These are phyloP conservation scores for Ilyonectria robusta DNA, from an alignment of 2,329 filamentous ascomycete species.

Conservation along the genomic window DNA sequence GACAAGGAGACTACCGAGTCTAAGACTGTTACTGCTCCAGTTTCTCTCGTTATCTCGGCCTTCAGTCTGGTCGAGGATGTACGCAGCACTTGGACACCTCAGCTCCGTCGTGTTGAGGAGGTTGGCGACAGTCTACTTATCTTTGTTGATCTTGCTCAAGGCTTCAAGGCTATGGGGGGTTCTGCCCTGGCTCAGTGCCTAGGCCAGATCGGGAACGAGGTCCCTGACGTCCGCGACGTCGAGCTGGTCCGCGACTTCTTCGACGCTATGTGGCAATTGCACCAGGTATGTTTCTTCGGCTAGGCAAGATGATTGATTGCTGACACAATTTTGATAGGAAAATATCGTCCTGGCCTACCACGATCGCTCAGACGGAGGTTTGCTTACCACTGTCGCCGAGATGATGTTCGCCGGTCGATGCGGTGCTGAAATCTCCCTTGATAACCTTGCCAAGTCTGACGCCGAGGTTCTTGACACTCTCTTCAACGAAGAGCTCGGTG, in stretches of 20 bases:
- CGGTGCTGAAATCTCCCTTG: constrained; percentile 87
- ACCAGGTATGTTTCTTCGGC: constrained; percentile 49
- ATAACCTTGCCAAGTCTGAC: constrained; percentile 76
- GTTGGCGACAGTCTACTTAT: constrained; percentile 91
- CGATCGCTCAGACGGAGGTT: constrained; percentile 92
- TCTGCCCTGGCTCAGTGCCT: constrained; percentile 93
- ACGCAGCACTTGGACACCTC: constrained; percentile 92
- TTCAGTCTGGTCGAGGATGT: constrained; percentile 89
- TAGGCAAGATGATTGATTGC: neutral
- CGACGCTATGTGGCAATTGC: constrained; percentile 81
- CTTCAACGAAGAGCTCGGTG: constrained; percentile 97
- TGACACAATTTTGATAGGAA: constrained; percentile 52
- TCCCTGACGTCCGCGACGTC: constrained; percentile 87
- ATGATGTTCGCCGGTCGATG: constrained; percentile 99
- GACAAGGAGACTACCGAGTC: constrained; percentile 75
- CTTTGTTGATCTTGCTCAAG: constrained; percentile 90
- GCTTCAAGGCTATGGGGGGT: constrained; percentile 86
- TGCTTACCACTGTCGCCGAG: constrained; percentile 91
- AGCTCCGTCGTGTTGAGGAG: constrained; percentile 85
- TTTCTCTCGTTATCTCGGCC: constrained; percentile 92
- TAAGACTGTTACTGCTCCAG: constrained; percentile 91
- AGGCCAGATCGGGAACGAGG: constrained; percentile 85
- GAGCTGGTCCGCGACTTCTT: constrained; percentile 91
- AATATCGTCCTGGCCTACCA: constrained; percentile 89
- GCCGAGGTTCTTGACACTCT: constrained; percentile 80